Base-by-base conservation (phyloP, 1,139 yeast genomes). In the Diutina scorzettiae region DNA sequence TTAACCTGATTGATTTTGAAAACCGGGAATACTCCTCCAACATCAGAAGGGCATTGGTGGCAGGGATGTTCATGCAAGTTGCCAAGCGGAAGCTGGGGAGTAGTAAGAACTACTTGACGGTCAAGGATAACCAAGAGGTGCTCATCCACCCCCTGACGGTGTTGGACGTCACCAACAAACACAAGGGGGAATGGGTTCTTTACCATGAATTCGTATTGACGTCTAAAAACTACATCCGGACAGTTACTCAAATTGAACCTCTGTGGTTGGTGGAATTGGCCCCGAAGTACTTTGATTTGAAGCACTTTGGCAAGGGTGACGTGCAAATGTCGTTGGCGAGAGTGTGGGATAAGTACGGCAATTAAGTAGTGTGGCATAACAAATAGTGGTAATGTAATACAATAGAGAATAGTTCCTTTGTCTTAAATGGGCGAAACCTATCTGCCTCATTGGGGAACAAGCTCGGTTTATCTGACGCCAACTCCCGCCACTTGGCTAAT, bases 21-120 rank as follows among this genome's bases (percentile, higher is more conserved):
- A 80, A 77, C 59, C 76, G 77, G 43, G 65, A 64, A 45, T 87
- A 81, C 59, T 74, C 75, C 59, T 77, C 73, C 50, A 82, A 85
- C 53, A 80, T 91, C 49, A 74, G 94, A 47, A 81, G 82, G 59
- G 96, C 98, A 0, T 65, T 91, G 44, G 74, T 86, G 7, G 77
- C 87, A n/a, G 99, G 98, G 2, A 89, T 87, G 60, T 91, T 91
- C 68, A 89, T 91, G 97, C 98, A 91, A 66, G 96, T 84, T 43
- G 98, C 97, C 37, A 89, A 89, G 66, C 80, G 74, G 58, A 73
- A 81, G 45, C 81, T 82, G 37, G 78, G 81, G 42, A 80, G 76
- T 56, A 23, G n/a, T n/a, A 68, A 68, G 53, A 87, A 81, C 19
- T 91, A 81, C 60, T 72, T 83, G 51, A 91, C 98, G 0, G 82